Base-by-base conservation (phyloP, 495 filamentous ascomycete species). In the Chaetomium cochliodes region DNA sequence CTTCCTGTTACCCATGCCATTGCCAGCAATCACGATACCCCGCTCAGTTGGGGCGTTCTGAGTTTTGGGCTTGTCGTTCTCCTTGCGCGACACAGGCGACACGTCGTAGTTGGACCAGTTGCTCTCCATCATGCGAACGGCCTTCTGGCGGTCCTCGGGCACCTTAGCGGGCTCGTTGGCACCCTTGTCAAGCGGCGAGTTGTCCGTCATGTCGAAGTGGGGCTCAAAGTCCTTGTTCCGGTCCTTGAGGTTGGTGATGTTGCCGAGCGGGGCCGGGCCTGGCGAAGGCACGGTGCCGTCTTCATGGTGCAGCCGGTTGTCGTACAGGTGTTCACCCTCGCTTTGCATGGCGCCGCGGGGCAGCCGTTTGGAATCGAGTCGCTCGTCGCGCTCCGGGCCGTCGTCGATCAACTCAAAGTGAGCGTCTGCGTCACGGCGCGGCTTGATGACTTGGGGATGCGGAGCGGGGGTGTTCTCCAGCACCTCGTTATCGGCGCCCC, bases 401-500 rank as follows among this genome's bases (percentile, higher is more conserved):
- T 70, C 71, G 44, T 75, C 73, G 16, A 66, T 51, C 64, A 75
- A 62, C 41, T 70, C 82, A 67, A 97, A 96, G 76, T 97, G 92
- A 0, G 87, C 77, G 67, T 91, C 86, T 16, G 89, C 86, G 63
- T 96, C 90, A 25, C 85, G 89, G 50, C 93, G 91, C 16, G 89
- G 80, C 66, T 92, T 88, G 58, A 85, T 77, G 26, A 85, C 79
- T 46, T 75, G 80, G 0, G 81, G 74, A 41, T 84, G 83, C 41
- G 76, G 77, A 33, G 81, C 82, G 6, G 88, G 87, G 18, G 81
- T 83, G 50, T 88, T 82, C 42, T 73, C 74, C n/a, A 80, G 75
- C 59, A 85, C 80, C 60, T 89, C 86, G 51, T 88, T 81, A 33
- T 88, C 92, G 67, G 81, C 86, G 76, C 86, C 89, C 74, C 87